These are phyloP conservation scores for Lumnitzera racemosa DNA, from an alignment of 345 rosid species.

Conservation along the genomic window DNA sequence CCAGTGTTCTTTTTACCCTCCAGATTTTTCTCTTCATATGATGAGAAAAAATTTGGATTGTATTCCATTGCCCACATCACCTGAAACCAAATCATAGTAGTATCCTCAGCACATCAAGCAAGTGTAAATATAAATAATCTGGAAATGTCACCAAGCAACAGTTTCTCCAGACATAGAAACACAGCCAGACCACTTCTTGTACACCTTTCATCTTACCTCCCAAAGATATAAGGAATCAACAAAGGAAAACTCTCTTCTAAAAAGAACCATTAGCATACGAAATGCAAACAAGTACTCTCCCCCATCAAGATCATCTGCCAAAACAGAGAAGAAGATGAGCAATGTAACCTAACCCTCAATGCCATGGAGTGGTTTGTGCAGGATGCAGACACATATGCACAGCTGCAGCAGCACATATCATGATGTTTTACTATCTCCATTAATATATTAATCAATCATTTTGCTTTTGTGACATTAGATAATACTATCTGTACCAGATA, in stretches of 20 bases:
- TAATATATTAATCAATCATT: too few relatives aligned
- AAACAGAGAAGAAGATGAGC: not conserved
- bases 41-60: slow-evolving; percentile 68
- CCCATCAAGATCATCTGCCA: slow-evolving; percentile 80
- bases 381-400: too few relatives aligned
- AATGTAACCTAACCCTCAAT: slow-evolving; percentile 1
- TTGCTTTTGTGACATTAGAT: too few relatives aligned
- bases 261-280: slow-evolving; percentile 96
- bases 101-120: slow-evolving; percentile 12
- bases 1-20: slow-evolving; percentile 9
- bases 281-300: slow-evolving; percentile 93
- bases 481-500: too few relatives aligned
- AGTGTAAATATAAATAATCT: slow-evolving; percentile 1
- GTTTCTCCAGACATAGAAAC: too few relatives aligned
- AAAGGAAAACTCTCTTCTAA: slow-evolving; percentile 92
- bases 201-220: slow-evolving; percentile 55
- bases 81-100: slow-evolving; percentile 40
- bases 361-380: too few relatives aligned
- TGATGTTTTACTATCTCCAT: too few relatives aligned
- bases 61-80: slow-evolving; percentile 99
- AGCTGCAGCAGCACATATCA: too few relatives aligned
- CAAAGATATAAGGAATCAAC: slow-evolving; percentile 80
- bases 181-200: too few relatives aligned
- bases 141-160: too few relatives aligned
- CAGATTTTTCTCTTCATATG: slow-evolving; percentile 34